These are phyloP conservation scores for Lichtheimia ornata DNA, from an alignment of 371 early-diverging fungal genomes.

Conservation along the genomic window DNA sequence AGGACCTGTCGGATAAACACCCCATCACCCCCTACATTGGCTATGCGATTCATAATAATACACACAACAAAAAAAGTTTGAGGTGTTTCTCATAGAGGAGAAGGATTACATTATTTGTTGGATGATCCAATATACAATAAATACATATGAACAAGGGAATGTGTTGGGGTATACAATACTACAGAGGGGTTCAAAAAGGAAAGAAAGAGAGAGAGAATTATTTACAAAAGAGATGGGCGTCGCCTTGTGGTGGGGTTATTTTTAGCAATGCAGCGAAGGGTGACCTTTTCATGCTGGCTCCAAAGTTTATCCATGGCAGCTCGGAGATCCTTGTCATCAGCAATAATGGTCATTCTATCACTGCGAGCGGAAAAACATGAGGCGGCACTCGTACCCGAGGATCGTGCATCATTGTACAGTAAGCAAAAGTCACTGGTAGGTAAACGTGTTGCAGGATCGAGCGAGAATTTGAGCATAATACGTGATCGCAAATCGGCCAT, in stretches of 20 bases:
- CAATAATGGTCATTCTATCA: slow-evolving; percentile 10
- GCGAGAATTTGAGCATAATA: slow-evolving; percentile 22
- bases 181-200: neutral
- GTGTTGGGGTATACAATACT: neutral
- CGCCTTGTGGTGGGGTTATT: slow-evolving; percentile 1
- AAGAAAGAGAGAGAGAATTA: neutral
- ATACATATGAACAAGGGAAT: neutral
- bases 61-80: no score
- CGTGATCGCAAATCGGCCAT: slow-evolving; percentile 19
- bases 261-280: slow-evolving; percentile 26
- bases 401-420: slow-evolving; percentile 20
- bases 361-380: slow-evolving; percentile 16
- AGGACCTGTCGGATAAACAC: no score
- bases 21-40: no score
- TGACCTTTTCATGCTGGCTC: slow-evolving; percentile 25
- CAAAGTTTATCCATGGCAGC: slow-evolving; percentile 12
- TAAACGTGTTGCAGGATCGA: slow-evolving; percentile 11
- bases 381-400: slow-evolving; percentile 10
- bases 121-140: neutral
- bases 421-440: slow-evolving; percentile 19
- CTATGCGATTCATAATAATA: no score
- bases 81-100: no score
- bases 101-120: no score
- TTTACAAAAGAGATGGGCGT: slow-evolving; percentile 2
- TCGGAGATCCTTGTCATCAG: slow-evolving; percentile 18